Evolutionary conservation across 2,329 filamentous ascomycete genomes (phyloP).

Genomic region (Sarocladium kiliense): DNA sequence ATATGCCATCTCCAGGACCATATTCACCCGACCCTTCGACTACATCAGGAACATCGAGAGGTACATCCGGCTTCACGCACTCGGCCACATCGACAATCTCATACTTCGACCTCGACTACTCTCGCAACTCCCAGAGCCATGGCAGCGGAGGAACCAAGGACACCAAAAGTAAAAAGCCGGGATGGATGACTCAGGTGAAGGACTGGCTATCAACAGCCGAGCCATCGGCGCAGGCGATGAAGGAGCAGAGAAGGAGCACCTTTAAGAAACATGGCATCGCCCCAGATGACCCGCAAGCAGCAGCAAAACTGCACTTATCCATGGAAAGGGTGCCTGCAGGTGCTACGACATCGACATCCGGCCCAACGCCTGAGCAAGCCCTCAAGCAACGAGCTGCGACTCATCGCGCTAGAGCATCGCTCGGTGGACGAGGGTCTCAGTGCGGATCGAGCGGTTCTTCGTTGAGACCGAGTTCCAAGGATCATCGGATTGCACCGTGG

Average conservation of each 20-base stretch:
- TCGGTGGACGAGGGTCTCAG: neutral
- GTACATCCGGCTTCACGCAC: neutral
- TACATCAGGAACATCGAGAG: neutral
- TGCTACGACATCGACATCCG: conserved; percentile 40
- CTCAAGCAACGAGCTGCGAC: conserved; percentile 18
- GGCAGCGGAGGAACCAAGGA: neutral
- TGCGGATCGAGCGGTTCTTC: conserved; percentile 6
- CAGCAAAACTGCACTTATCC: conserved; percentile 43
- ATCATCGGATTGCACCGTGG: conserved; percentile 8
- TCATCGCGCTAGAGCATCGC: neutral
- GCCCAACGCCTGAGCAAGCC: conserved; percentile 41
- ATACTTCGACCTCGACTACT: neutral
- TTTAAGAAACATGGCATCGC: conserved; percentile 40
- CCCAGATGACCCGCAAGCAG: conserved; percentile 34
- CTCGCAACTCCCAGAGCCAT: neutral
- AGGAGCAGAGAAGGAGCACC: conserved; percentile 36
- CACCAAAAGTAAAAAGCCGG: neutral
- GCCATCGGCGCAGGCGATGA: conserved; percentile 44
- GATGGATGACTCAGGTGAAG: conserved; percentile 40
- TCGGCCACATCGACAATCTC: neutral
- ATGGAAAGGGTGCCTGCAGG: conserved; percentile 38
- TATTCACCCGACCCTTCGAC: neutral
- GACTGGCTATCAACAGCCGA: conserved; percentile 44
- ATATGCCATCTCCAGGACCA: neutral
- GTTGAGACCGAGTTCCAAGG: neutral